A percentile compares a stretch with the other conserved stretches of the same genome.
These are phyloP conservation scores for Phycomyces blakesleeanus DNA, from an alignment of 192 early-diverging fungal genomes.

Conservation along the genomic window DNA sequence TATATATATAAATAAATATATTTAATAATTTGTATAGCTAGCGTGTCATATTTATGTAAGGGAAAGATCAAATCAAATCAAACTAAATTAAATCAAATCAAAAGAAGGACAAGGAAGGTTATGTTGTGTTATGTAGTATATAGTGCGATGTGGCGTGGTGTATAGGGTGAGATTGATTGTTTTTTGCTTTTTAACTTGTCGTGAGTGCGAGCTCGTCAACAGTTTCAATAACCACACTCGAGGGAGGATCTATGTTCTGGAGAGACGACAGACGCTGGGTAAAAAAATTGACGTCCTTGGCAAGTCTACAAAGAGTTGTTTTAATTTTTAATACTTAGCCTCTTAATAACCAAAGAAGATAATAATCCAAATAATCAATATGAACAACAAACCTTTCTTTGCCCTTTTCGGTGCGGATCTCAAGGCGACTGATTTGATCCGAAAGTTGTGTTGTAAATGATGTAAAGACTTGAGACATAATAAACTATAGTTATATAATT, in stretches of 20 bases:
- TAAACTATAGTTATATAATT: conserved; percentile 34
- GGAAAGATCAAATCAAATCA: too few species aligned
- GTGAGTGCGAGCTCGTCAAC: conserved; percentile 10
- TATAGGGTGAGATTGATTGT: neutral
- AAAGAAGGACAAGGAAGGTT: too few species aligned
- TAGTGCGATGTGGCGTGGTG: too few species aligned
- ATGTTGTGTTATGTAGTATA: too few species aligned
- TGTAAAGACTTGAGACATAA: conserved; percentile 78
- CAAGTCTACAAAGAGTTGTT: conserved; percentile 46
- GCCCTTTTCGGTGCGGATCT: conserved; percentile 49
- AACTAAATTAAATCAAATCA: too few species aligned
- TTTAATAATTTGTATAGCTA: too few species aligned
- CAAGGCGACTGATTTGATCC: conserved; percentile 57
- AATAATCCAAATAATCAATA: neutral
- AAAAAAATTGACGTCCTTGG: conserved; percentile 75
- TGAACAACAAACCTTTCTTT: conserved; percentile 56
- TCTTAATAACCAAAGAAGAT: too few species aligned
- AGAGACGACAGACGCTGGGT: conserved; percentile 61
- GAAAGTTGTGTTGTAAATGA: conserved; percentile 75
- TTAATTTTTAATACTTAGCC: too few species aligned
- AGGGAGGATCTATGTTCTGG: conserved; percentile 69
- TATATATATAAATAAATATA: too few species aligned
- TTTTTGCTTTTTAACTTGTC: neutral
- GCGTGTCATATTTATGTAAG: too few species aligned
- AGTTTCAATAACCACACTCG: conserved; percentile 62